A percentile compares a stretch with the other conserved stretches of the same genome.
phyloP scores from a whole-genome alignment of 768 basidiomycete species.

The Suillus sp. region DNA sequence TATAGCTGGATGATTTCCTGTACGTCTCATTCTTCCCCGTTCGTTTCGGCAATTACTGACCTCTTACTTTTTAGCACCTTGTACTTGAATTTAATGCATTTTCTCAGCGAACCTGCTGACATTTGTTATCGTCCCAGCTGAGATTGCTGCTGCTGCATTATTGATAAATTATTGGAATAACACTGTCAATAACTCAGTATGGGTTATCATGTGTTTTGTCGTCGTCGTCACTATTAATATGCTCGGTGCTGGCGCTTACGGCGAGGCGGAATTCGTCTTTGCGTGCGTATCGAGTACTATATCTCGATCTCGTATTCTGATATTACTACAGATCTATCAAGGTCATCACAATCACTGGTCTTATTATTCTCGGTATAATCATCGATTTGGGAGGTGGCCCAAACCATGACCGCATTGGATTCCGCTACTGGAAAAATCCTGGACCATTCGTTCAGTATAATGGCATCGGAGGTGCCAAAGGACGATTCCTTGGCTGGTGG shows the following conservation, averaged over 20 bases:
- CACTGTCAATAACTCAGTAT: constrained; percentile 66
- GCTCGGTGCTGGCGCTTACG: constrained; percentile 76
- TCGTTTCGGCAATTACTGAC: constrained; percentile 25
- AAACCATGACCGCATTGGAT: constrained; percentile 63
- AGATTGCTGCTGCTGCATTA: constrained; percentile 55
- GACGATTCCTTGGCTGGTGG: constrained; percentile 76
- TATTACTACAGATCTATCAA: constrained; percentile 64
- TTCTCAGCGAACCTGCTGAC: constrained; percentile 7
- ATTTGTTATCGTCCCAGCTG: constrained; percentile 23
- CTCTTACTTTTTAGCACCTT: constrained; percentile 12
- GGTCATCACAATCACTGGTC: constrained; percentile 78
- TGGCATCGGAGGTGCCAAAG: constrained; percentile 64
- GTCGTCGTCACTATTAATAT: constrained; percentile 78
- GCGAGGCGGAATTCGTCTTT: constrained; percentile 66
- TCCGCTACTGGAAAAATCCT: constrained; percentile 79
- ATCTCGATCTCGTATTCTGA: too few relatives aligned
- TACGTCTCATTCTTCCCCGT: constrained; percentile 10
- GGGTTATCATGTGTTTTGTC: constrained; percentile 77
- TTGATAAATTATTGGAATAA: constrained; percentile 75
- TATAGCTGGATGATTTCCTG: constrained; percentile 34
- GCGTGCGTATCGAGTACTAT: too few relatives aligned
- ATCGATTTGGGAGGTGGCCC: constrained; percentile 91
- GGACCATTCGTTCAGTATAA: constrained; percentile 83
- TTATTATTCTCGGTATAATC: constrained; percentile 69
- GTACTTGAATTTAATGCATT: not conserved